Base-by-base conservation (phyloP, 2,329 filamentous ascomycete genomes). In the Calonectria pteridis region DNA sequence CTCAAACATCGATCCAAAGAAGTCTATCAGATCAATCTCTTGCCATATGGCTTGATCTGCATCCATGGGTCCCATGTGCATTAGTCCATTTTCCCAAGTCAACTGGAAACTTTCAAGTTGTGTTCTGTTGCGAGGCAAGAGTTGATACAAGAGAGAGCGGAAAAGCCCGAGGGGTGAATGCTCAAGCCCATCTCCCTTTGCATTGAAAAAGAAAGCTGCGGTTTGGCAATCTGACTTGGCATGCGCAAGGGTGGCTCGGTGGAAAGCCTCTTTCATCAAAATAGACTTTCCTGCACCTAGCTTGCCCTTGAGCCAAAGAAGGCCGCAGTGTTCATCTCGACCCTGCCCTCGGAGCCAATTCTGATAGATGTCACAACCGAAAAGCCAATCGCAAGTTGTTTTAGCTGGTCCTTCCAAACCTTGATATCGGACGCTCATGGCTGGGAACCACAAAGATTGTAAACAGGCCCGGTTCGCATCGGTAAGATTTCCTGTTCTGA, bases 231-330 rank as follows among this genome's bases (percentile, higher is more conserved):
- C 20, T 29, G 53, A 35, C 7, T 37, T 37, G 6, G 18, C n/a
- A 28, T 13, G 18, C 46, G 10, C 9, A 1, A 26, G 26, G 2
- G 53, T 13, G 11, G n/a, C 29, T 28, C 31, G 23, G 9, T 29
- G 53, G 13, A 58, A 37, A 7, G 29, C 29, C 31, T 37, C 29
- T 37, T 87, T 88, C 84, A 88, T 87, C 6, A 88, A 66, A 0
- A 85, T 87, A 0, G 85, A 89, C 69, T 89, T 89, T 0, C 86
- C 86, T 1, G 83, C 80, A 0, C 86, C 86, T 2, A 85, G 83
- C 33, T 87, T 87, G 5, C 87, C 87, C 65, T 84, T 84, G 66
- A 89, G 86, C 87, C 86, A 88, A 4, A 88, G 74, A 50, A 88
- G 83, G 6, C 86, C 86, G 14, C 67, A 43, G 28, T 74, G 75